phyloP scores from a whole-genome alignment of 139 green algal species.

The Choricystis sp. region DNA sequence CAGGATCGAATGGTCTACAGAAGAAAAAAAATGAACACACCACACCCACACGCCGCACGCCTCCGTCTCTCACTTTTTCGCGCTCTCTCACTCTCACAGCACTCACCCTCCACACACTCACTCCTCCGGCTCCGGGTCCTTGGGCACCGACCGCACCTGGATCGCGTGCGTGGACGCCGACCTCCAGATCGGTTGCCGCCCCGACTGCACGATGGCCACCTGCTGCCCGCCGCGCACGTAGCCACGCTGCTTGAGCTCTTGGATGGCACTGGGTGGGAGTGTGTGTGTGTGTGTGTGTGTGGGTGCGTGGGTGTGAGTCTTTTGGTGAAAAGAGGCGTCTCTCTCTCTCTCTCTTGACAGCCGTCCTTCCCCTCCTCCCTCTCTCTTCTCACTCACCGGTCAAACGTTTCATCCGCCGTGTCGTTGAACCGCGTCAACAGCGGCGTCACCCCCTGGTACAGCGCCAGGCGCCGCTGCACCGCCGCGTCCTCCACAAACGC shows the following conservation, averaged over 20 bases:
- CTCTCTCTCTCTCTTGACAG: too few relatives aligned
- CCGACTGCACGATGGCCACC: conserved; percentile 66
- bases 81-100: neutral
- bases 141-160: conserved; percentile 27
- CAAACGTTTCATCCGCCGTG: conserved; percentile 41
- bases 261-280: conserved; percentile 24
- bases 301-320: too few relatives aligned
- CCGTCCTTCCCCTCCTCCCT: too few relatives aligned
- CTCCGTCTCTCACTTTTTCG: neutral
- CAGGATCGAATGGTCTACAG: too few relatives aligned
- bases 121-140: conserved; percentile 2
- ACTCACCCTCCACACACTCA: neutral
- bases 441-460: conserved; percentile 61
- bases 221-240: conserved; percentile 41
- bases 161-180: conserved; percentile 57
- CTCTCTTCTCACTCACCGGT: conserved; percentile 17
- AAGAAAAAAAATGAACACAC: too few relatives aligned
- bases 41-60: too few relatives aligned
- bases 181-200: conserved; percentile 62
- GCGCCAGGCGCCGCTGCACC: conserved; percentile 60
- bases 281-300: too few relatives aligned
- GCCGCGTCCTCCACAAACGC: conserved; percentile 59
- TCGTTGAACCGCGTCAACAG: conserved; percentile 39
- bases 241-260: conserved; percentile 35
- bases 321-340: too few relatives aligned